Percentiles rank a stretch among this genome's conserved stretches.
These are phyloP conservation scores for Paecilomyces niveus DNA, from an alignment of 2,329 filamentous ascomycete species.

Conservation along the genomic window DNA sequence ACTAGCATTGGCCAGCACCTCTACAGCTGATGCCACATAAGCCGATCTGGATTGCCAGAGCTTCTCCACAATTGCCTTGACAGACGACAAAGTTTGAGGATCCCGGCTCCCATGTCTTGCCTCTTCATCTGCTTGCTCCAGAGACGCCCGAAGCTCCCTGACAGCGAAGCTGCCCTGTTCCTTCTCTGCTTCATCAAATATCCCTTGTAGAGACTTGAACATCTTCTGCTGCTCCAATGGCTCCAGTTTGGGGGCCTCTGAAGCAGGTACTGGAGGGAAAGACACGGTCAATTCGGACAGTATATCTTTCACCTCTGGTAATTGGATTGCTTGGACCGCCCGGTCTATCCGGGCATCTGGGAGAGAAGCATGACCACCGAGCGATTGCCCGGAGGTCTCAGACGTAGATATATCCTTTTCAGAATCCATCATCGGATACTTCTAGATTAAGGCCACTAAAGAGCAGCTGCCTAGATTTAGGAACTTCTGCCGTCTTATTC, in stretches of 20 bases:
- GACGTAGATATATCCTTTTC: neutral
- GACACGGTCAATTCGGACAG: conserved; percentile 14
- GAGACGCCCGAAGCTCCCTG: conserved; percentile 20
- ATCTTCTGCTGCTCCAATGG: conserved; percentile 25
- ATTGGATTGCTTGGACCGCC: conserved; percentile 7
- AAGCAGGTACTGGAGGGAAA: conserved; percentile 13
- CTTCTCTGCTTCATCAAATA: conserved; percentile 20
- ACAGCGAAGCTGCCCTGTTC: conserved; percentile 16
- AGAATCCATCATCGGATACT: neutral
- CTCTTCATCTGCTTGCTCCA: conserved; percentile 21
- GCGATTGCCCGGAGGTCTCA: neutral
- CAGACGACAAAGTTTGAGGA: conserved; percentile 15
- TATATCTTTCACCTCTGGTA: conserved; percentile 19
- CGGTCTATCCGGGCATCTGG: conserved; percentile 1
- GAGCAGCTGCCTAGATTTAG: neutral
- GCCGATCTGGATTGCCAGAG: conserved; percentile 31
- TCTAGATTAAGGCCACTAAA: neutral
- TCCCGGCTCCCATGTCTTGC: conserved; percentile 13
- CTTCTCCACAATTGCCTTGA: conserved; percentile 22
- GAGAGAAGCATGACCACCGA: neutral
- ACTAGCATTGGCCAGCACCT: conserved; percentile 35
- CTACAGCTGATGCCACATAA: conserved; percentile 27
- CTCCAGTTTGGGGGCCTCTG: conserved; percentile 11
- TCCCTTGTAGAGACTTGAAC: conserved; percentile 24
- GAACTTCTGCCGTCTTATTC: neutral